Evolutionary conservation across 139 green algal species (phyloP).

Genomic region (Parachlorella kessleri): DNA sequence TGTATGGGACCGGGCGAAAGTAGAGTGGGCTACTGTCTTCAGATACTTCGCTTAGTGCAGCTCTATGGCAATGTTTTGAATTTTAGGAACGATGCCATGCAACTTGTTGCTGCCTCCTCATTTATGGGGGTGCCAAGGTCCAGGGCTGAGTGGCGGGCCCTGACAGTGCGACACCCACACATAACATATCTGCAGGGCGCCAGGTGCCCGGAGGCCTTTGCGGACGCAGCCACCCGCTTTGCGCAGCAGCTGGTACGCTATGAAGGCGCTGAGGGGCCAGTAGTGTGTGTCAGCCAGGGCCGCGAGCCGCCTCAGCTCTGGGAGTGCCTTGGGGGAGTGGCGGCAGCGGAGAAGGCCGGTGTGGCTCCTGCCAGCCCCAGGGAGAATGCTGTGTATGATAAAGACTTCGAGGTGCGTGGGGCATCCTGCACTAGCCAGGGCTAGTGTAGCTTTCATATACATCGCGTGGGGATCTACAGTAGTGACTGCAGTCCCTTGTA

Average conservation of each 20-base stretch:
- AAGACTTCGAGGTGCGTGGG: conserved; percentile 33
- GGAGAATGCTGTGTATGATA: conserved; percentile 25
- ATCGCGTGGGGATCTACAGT: no score
- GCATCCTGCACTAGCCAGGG: background rate
- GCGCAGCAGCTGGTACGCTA: conserved; percentile 56
- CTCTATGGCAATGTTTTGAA: no score
- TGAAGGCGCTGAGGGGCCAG: conserved; percentile 40
- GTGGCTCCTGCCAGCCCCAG: background rate
- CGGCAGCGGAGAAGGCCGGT: background rate
- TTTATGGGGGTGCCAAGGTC: no score
- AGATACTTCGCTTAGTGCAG: no score
- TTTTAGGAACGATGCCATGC: no score
- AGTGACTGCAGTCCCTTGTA: background rate
- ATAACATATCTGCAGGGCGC: background rate
- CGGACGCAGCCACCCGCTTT: conserved; percentile 40
- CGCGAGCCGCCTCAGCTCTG: conserved; percentile 33
- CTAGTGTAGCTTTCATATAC: no score
- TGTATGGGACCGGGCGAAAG: no score
- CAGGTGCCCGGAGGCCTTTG: conserved; percentile 31
- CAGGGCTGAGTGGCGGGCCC: no score
- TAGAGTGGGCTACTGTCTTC: no score
- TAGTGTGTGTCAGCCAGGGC: conserved; percentile 51
- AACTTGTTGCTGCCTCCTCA: no score
- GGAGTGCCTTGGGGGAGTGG: background rate
- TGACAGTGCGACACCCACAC: no score